phyloP scores from a whole-genome alignment of 192 early-diverging fungal species.

The Chytriomyces confervae region DNA sequence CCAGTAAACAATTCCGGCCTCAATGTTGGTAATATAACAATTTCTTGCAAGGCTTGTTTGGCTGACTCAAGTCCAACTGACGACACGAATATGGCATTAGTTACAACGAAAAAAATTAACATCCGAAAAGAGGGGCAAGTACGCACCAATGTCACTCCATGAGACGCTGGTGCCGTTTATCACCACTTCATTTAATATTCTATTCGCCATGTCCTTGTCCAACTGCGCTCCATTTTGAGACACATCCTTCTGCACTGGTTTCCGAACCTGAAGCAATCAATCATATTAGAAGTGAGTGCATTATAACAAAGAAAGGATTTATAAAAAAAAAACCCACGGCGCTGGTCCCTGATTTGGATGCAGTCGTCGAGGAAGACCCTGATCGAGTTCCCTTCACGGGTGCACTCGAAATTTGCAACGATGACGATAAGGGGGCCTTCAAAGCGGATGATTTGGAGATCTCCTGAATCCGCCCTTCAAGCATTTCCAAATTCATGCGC shows the following conservation, averaged over 20 bases:
- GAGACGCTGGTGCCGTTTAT: constrained; percentile 48
- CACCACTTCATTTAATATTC: constrained; percentile 61
- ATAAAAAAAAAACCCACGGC: too few relatives aligned
- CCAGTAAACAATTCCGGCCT: constrained; percentile 66
- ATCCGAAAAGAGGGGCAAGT: not conserved
- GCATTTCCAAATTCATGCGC: constrained; percentile 44
- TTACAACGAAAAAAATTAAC: not conserved
- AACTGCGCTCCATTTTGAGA: not conserved
- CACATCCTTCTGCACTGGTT: not conserved
- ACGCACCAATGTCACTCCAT: constrained; percentile 59
- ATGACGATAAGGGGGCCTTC: too few relatives aligned
- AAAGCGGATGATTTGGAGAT: constrained; percentile 1
- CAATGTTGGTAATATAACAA: constrained; percentile 61
- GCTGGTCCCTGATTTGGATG: too few relatives aligned
- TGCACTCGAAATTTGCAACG: too few relatives aligned
- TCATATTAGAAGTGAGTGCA: constrained; percentile 1
- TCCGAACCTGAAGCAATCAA: not conserved
- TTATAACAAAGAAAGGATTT: too few relatives aligned
- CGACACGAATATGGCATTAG: not conserved
- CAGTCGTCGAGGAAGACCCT: too few relatives aligned
- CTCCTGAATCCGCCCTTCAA: constrained; percentile 47
- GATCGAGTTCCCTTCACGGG: too few relatives aligned
- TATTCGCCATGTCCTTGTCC: constrained; percentile 50
- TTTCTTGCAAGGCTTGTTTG: constrained; percentile 58
- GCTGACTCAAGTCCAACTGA: constrained; percentile 56